Base-by-base conservation (phyloP, 306 rosid species). In the Astragalus membranaceus region DNA sequence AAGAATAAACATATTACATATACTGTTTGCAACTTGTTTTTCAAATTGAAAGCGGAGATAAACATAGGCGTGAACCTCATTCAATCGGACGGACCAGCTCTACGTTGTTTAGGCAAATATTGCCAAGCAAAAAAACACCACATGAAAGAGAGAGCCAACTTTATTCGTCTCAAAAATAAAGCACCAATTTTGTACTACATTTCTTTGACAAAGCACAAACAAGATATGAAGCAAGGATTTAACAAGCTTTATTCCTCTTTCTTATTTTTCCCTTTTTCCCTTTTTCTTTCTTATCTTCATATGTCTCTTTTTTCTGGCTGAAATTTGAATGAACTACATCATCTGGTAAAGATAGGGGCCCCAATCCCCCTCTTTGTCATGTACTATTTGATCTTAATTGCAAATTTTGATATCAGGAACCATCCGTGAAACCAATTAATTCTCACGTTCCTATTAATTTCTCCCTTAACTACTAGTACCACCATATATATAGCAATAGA, bases 61-160 rank as follows among this genome's bases (percentile, higher is more conserved):
- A 59, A 14, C 30, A 23, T 3, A 59, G 14, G n/a, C 29, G 14
- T 16, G 5, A 61, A 17, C 36, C 51, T 5, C n/a, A 39, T 20
- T 41, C 8, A 41, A 41, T 12, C 5, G 7, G 15, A 10, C 5
- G 7, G 15, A 10, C 67, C 4, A 39, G 33, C 14, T 39, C 35
- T 26, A 29, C 15, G 11, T 64, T 44, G 55, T 44, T 64, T 43
- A 64, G 53, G 36, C 54, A 43, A 64, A 60, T 37, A 60, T 60
- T 20, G 8, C 14, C 48, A 3, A 17, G 32, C 48, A 60, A 60
- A 49, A 49, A 66, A 26, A 26, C 30, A 30, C 46, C 57, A 48
- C 46, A 65, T 1, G 6, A 20, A 76, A 61, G 67, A 11, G 44
- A 52, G 51, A 59, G n/a, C 56, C 77, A 77, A 53, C 77, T 70